Base-by-base conservation (phyloP, 1,284 basidiomycete species). In the Apiotrichum laibachii region DNA sequence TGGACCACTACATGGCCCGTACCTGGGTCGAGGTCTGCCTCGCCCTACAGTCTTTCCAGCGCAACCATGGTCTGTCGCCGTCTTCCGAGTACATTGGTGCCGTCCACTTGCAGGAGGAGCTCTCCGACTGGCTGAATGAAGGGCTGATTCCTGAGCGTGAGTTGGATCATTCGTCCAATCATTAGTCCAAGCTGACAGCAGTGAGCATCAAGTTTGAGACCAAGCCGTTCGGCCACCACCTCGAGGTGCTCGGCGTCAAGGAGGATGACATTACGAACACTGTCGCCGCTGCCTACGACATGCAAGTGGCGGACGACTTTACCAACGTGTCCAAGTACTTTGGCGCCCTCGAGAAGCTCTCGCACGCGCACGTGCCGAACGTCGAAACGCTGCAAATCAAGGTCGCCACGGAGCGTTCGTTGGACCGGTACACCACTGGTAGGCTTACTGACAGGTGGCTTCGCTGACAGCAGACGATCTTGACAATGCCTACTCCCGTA, bases 1-100 rank as follows among this genome's bases (percentile, higher is more conserved):
- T 75, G 71, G 68, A 72, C 53, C 57, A 50, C 45, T 77, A 77
- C 56, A 72, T 77, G 70, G 48, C 72, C 18, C 57, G 75, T 34
- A 55, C 66, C 1, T 77, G 75, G 75, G 65, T 77, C 8, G 75
- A 77, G 62, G 62, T 73, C 11, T 57, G 55, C 0, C 56, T 73
- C 1, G 67, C 60, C 39, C 53, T 75, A 1, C 44, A 58, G 13
- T 53, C 54, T 1, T 72, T 59, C 44, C 61, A 65, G 43, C 44
- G 49, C 5, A 50, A 55, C 4, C 59, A 67, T 22, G 52, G 72
- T 71, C 46, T 52, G 69, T 64, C 1, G 2, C 5, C 5, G 22
- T 31, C 26, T 31, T 31, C 19, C 16, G 12, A 39, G 37, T 13
- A 39, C 11, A 39, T 42, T 18, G 40, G 16, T 16, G 12, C 40